Percentiles rank a stretch among this genome's conserved stretches.
These are phyloP conservation scores for Corchorus capsularis DNA, from an alignment of 345 rosid species.

Conservation along the genomic window DNA sequence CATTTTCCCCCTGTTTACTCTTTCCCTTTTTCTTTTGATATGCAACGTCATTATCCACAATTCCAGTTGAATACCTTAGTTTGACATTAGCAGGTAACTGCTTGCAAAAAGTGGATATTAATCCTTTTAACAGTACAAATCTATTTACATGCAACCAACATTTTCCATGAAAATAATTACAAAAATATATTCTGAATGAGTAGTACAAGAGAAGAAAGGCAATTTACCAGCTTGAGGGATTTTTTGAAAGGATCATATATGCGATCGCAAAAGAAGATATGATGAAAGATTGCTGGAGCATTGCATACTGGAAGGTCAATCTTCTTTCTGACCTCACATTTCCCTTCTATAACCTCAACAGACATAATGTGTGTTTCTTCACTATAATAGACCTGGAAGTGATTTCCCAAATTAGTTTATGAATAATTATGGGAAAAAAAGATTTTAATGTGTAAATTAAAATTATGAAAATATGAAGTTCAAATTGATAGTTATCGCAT, in stretches of 20 bases:
- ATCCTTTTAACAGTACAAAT: neutral
- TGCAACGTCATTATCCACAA: conserved; percentile 43
- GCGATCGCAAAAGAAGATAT: conserved; percentile 83
- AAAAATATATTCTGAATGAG: neutral
- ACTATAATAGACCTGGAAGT: conserved; percentile 74
- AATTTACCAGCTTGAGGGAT: conserved; percentile 67
- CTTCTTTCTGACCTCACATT: conserved; percentile 86
- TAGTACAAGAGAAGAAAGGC: neutral
- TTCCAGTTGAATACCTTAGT: conserved; percentile 45
- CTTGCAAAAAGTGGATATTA: conserved; percentile 8
- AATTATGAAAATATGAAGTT: conserved; percentile 5
- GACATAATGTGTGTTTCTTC: conserved; percentile 45
- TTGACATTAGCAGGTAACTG: conserved; percentile 66
- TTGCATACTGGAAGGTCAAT: conserved; percentile 49
- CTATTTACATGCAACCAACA: neutral
- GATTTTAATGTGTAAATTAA: conserved; percentile 6
- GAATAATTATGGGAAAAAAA: conserved; percentile 6
- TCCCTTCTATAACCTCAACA: conserved; percentile 58
- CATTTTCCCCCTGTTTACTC: conserved; percentile 49
- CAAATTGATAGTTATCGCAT: neutral
- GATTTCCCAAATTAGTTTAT: conserved; percentile 1
- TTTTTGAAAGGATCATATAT: conserved; percentile 71
- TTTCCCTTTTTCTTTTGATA: conserved; percentile 80
- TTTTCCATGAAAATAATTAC: neutral
- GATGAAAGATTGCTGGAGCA: conserved; percentile 53